A percentile compares a stretch with the other conserved stretches of the same genome.
phyloP scores from a whole-genome alignment of 1,139 yeast species.

The Debaryomyces fabryi region DNA sequence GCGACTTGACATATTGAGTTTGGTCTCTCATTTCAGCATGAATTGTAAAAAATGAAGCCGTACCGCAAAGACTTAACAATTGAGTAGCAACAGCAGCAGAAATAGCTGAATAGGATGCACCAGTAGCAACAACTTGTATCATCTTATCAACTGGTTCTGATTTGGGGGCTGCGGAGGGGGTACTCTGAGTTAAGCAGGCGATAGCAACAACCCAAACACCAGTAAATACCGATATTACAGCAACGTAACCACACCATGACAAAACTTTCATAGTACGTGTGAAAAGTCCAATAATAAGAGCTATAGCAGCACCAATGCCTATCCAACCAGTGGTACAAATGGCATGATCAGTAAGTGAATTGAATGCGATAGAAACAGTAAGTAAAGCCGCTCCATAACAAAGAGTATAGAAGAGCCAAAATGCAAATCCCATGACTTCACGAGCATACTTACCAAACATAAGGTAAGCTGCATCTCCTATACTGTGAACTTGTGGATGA shows the following conservation, averaged over 20 bases:
- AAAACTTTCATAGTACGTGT: constrained; percentile 16
- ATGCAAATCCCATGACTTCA: constrained; percentile 13
- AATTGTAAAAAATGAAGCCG: constrained; percentile 15
- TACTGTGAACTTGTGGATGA: constrained; percentile 15
- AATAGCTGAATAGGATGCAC: constrained; percentile 11
- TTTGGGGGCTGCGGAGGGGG: constrained; percentile 14
- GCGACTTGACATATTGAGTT: constrained; percentile 12
- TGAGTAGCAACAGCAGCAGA: constrained; percentile 16
- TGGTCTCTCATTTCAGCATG: constrained; percentile 17
- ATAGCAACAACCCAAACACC: constrained; percentile 17
- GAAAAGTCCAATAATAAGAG: constrained; percentile 12
- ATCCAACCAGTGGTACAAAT: constrained; percentile 13
- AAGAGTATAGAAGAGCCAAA: constrained; percentile 14
- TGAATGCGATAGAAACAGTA: constrained; percentile 14
- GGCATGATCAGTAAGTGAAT: constrained; percentile 13
- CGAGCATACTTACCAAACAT: constrained; percentile 13
- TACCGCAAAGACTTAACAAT: constrained; percentile 14
- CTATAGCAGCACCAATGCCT: constrained; percentile 12
- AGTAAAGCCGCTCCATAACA: constrained; percentile 13
- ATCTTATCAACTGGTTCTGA: constrained; percentile 10
- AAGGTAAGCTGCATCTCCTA: constrained; percentile 14
- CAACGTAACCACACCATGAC: constrained; percentile 15
- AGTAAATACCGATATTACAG: constrained; percentile 11
- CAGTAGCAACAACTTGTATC: constrained; percentile 11
- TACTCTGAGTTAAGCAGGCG: constrained; percentile 10